Evolutionary conservation across 1,139 yeast genomes (phyloP), one percentile per base, ranked within the genome.

Genomic region (Blastobotrys malaysiensis): DNA sequence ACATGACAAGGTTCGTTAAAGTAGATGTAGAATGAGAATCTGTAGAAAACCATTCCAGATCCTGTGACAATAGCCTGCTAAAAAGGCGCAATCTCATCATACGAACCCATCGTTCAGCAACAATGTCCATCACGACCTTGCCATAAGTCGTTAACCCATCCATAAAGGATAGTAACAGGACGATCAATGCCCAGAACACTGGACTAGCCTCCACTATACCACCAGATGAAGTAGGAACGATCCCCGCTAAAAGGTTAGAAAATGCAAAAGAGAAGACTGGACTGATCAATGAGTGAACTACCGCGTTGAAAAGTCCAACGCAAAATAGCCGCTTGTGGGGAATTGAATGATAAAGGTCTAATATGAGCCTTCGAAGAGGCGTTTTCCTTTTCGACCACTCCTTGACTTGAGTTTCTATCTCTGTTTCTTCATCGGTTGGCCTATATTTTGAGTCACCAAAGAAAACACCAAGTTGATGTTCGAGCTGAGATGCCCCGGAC

Each of bases 201-300:
- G 83, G 65, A 31, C 74, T 75, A 53, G 36, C 6, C 60, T 50
- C 3, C 5, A 21, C 39, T 3, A 45, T 49, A 14, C 46, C 45
- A 1, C 75, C 64, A 0, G 79, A 73, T 2, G 77, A 67, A 3
- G 70, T 69, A 3, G 70, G 67, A 9, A 73, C 55, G 11, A 71
- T 64, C 0, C 67, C 65, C 26, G 61, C 57, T n/a, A 91, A 71
- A 5, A 91, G 71, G 58, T 82, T 81, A 0, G 98, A 81, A 60
- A 91, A 83, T 45, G 86, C 79, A 64, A 70, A 90, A 0, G 97
- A 87, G 60, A 93, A 89, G 0, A 87, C 69, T 0, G 99, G 98
- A 57, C 82, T 83, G 1, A 80, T 69, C 0, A 77, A 77, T 9
- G 96, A 93, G 57, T 83, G 82, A 0, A 79, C 53, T 0, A 83